Evolutionary conservation across 345 rosid genomes (phyloP), one percentile per base, ranked within the genome.

Genomic region (Gossypium australe): DNA sequence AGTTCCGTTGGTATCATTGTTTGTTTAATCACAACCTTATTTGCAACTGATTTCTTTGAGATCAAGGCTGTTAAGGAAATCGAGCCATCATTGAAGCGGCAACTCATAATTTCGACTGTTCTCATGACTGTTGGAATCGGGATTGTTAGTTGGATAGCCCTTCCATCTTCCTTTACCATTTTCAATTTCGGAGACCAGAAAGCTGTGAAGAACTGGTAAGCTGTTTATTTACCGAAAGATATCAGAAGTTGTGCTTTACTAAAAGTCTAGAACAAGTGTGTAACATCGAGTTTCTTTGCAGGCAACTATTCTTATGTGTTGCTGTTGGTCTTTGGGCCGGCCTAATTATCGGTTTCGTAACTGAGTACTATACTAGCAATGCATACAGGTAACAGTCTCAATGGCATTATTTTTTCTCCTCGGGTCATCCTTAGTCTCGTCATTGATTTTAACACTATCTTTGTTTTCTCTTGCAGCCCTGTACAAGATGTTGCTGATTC

Each of bases 401-500:
- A 3, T 1, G 8, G n/a, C 18, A 18, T 48, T 47, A 11, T 4
- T 61, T 65, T 65, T 12, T 18, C 61, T 27, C 24, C 0, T 60
- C 5, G 14, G 0, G 13, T 72, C 3, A 6, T 45, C 58, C 67
- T 16, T 61, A 17, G 4, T 4, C 44, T 49, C 7, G 0, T 61
- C 48, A 47, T 43, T 63, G 27, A 72, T 49, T 57, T 57, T 57
- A 43, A 22, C 43, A 13, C 43, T 16, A 24, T 9, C 66, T 22
- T 1, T 41, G 41, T 13, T 48, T 58, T 67, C 2, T 13, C 1
- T 65, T 83, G 77, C 93, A 94, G 98, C 88, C 98, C 97, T 51
- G 98, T 94, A 65, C 98, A 90, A 84, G 98, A 92, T 80, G 97
- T 94, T 75, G 98, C 97, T 74, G 98, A 92, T 85, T 94, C 97